Evolutionary conservation across 495 filamentous ascomycete genomes (phyloP).

Genomic region (Lasiosphaeris hirsuta): DNA sequence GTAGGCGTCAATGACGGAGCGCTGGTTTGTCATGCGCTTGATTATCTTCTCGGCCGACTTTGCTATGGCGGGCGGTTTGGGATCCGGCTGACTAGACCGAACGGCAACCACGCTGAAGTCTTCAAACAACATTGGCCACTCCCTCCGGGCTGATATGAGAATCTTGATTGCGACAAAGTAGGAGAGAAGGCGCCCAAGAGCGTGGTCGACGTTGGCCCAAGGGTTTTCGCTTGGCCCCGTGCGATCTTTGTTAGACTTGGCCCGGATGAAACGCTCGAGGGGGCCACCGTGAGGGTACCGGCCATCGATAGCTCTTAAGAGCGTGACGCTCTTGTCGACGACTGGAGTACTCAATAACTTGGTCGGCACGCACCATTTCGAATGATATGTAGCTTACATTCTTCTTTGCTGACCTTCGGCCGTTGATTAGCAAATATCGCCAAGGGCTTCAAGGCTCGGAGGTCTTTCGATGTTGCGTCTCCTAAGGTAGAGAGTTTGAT

Average conservation of each 20-base stretch:
- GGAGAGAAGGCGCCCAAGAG: slow-evolving; percentile 13
- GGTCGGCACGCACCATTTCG: too few species aligned
- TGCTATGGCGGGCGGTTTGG: not conserved
- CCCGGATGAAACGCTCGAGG: not conserved
- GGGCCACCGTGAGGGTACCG: not conserved
- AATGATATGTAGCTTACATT: not conserved
- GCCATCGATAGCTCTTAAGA: not conserved
- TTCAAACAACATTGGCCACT: slow-evolving; percentile 10
- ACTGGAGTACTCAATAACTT: not conserved
- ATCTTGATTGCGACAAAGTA: slow-evolving; percentile 14
- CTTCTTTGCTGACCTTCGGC: not conserved
- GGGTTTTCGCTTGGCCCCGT: not conserved
- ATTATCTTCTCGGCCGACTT: slow-evolving; percentile 9
- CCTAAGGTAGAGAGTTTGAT: too few species aligned
- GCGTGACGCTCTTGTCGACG: not conserved
- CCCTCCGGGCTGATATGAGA: not conserved
- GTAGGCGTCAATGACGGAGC: not conserved
- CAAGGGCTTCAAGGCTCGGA: too few species aligned
- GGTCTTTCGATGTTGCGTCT: too few species aligned
- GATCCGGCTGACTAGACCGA: slow-evolving; percentile 6
- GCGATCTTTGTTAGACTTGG: not conserved
- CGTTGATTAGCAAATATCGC: too few species aligned
- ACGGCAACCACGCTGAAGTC: slow-evolving; percentile 3
- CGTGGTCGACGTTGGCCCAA: slow-evolving; percentile 12
- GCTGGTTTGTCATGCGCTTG: slow-evolving; percentile 1